These are phyloP conservation scores for Kockovaella imperatae DNA, from an alignment of 768 basidiomycete genomes.

Conservation along the genomic window DNA sequence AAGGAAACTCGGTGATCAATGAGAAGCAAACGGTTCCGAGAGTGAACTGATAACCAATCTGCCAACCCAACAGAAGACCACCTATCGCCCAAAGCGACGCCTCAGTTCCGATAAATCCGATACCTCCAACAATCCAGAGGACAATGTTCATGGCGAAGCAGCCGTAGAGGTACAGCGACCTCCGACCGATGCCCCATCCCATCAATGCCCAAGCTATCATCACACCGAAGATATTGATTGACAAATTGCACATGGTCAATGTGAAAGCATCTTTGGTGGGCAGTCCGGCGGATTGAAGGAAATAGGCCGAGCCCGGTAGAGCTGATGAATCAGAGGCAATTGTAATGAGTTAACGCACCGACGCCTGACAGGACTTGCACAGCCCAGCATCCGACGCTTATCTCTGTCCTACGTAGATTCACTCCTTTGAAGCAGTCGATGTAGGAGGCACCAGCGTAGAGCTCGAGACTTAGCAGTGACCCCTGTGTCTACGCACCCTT, in stretches of 20 bases:
- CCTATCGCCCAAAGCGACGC: slow-evolving; percentile 24
- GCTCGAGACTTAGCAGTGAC: no score
- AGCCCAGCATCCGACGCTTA: no score
- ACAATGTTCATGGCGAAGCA: slow-evolving; percentile 19
- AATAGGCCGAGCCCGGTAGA: slow-evolving; percentile 22
- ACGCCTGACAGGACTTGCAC: no score
- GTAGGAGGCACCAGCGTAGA: slow-evolving; percentile 34
- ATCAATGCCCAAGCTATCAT: slow-evolving; percentile 40
- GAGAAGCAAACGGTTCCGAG: slow-evolving; percentile 37
- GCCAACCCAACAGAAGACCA: slow-evolving; percentile 36
- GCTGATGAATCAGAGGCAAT: neutral
- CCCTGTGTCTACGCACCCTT: no score
- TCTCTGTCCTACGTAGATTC: slow-evolving; percentile 43
- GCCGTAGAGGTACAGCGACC: slow-evolving; percentile 28
- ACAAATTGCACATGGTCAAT: slow-evolving; percentile 29
- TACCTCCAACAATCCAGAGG: slow-evolving; percentile 22
- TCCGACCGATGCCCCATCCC: slow-evolving; percentile 25
- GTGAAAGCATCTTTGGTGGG: slow-evolving; percentile 18
- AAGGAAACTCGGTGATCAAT: neutral
- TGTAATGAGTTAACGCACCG: neutral
- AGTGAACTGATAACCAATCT: slow-evolving; percentile 36
- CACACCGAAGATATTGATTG: slow-evolving; percentile 43
- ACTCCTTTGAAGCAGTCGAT: slow-evolving; percentile 44
- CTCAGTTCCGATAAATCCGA: slow-evolving; percentile 14
- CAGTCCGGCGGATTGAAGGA: slow-evolving; percentile 32